phyloP scores from a whole-genome alignment of 768 basidiomycete species.

The Scleroderma bovista region DNA sequence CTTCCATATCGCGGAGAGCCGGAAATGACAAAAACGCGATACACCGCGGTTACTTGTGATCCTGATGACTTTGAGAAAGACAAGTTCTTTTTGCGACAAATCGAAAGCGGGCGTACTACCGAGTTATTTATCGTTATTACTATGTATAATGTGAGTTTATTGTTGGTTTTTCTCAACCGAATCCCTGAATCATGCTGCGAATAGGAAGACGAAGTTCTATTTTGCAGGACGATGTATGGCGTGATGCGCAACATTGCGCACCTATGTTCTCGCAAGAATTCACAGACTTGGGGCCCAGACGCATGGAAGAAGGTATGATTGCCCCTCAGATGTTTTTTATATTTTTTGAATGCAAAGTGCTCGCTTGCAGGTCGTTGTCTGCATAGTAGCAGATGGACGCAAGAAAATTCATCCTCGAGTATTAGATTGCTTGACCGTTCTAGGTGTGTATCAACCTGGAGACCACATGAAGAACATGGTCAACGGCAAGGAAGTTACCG shows the following conservation, averaged over 20 bases:
- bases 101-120: conserved; percentile 70
- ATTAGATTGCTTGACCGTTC: conserved; percentile 82
- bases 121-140: conserved; percentile 94
- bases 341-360: background rate
- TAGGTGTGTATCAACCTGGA: conserved; percentile 86
- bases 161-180: conserved; percentile 3
- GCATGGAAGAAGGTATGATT: conserved; percentile 85
- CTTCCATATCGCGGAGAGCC: conserved; percentile 64
- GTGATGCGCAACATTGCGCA: conserved; percentile 87
- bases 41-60: conserved; percentile 90
- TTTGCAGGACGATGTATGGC: conserved; percentile 90
- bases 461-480: conserved; percentile 58
- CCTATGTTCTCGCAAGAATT: conserved; percentile 79
- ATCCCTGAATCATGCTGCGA: conserved; percentile 4
- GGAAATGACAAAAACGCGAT: conserved; percentile 70
- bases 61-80: conserved; percentile 86
- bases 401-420: conserved; percentile 79
- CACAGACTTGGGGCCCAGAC: conserved; percentile 92
- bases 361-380: conserved; percentile 70
- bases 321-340: background rate
- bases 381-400: conserved; percentile 86
- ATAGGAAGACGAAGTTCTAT: conserved; percentile 84
- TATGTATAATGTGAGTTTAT: conserved; percentile 81
- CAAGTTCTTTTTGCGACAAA: conserved; percentile 83
- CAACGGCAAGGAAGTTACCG: conserved; percentile 67